Conservation (phyloP, 345 rosid species). For the Ceriops zippeliana region DNA sequence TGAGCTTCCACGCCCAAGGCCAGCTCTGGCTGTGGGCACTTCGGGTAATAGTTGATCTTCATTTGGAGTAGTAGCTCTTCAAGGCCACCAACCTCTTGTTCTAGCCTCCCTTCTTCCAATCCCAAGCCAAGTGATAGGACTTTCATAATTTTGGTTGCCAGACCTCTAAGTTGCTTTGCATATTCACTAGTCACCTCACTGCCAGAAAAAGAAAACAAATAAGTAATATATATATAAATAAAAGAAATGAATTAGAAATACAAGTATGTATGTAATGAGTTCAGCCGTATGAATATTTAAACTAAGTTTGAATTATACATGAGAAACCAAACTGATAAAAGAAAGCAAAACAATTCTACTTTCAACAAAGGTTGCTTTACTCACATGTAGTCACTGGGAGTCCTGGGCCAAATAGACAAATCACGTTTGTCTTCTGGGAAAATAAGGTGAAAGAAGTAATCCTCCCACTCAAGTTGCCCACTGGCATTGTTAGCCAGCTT, state of each 20-base stretch:
- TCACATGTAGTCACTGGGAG: slow-evolving; percentile 71
- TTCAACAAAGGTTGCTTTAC: slow-evolving; percentile 12
- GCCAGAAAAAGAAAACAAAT: slow-evolving; percentile 7
- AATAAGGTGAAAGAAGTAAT: slow-evolving; percentile 81
- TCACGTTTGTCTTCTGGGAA: slow-evolving; percentile 82
- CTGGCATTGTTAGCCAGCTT: slow-evolving; percentile 87
- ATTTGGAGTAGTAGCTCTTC: slow-evolving; percentile 83
- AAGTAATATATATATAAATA: no score
- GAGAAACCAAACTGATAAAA: not conserved
- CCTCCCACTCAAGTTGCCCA: slow-evolving; percentile 94
- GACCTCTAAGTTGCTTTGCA: slow-evolving; percentile 63
- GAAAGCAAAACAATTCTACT: not conserved
- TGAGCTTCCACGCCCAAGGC: slow-evolving; percentile 88
- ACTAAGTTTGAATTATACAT: no score
- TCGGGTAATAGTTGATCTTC: slow-evolving; percentile 95
- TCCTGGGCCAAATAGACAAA: slow-evolving; percentile 79
- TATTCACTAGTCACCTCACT: slow-evolving; percentile 77
- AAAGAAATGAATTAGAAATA: no score
- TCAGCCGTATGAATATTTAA: no score
- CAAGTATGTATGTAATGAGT: no score
- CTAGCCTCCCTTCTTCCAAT: slow-evolving; percentile 75
- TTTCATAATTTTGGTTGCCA: slow-evolving; percentile 59
- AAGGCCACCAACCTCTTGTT: slow-evolving; percentile 80
- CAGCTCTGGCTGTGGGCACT: slow-evolving; percentile 87
- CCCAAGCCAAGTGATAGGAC: slow-evolving; percentile 70